phyloP scores from a whole-genome alignment of 306 rosid species.

The Quercus rubra region DNA sequence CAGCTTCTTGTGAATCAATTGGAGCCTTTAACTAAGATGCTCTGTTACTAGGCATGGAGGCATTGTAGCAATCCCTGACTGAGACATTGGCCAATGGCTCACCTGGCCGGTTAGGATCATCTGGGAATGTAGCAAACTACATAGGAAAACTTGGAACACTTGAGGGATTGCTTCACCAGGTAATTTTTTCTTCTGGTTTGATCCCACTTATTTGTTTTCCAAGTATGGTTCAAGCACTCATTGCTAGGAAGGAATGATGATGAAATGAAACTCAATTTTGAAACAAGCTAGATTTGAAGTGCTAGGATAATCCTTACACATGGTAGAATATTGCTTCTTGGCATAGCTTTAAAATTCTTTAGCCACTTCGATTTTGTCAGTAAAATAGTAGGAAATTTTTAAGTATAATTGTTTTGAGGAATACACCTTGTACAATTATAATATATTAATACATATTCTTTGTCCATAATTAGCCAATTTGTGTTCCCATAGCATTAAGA shows the following conservation, averaged over 20 bases:
- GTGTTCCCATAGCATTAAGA: too few relatives aligned
- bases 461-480: background rate
- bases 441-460: background rate
- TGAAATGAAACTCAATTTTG: background rate
- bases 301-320: background rate
- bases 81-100: too few relatives aligned
- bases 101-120: too few relatives aligned
- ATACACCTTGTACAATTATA: background rate
- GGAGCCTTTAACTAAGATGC: too few relatives aligned
- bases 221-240: background rate
- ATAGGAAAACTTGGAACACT: too few relatives aligned
- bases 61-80: too few relatives aligned
- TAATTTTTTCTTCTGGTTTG: too few relatives aligned
- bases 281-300: background rate
- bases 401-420: background rate
- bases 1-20: conserved; percentile 45
- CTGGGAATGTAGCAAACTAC: too few relatives aligned
- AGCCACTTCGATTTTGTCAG: too few relatives aligned
- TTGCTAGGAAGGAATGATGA: background rate
- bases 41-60: too few relatives aligned
- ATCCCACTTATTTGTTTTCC: background rate
- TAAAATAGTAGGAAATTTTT: background rate
- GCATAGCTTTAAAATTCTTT: too few relatives aligned
- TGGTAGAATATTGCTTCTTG: background rate
- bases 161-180: too few relatives aligned